A percentile compares a stretch with the other conserved stretches of the same genome.
phyloP scores from a whole-genome alignment of 2,329 filamentous ascomycete genomes.

The Leptosphaerulina australis region DNA sequence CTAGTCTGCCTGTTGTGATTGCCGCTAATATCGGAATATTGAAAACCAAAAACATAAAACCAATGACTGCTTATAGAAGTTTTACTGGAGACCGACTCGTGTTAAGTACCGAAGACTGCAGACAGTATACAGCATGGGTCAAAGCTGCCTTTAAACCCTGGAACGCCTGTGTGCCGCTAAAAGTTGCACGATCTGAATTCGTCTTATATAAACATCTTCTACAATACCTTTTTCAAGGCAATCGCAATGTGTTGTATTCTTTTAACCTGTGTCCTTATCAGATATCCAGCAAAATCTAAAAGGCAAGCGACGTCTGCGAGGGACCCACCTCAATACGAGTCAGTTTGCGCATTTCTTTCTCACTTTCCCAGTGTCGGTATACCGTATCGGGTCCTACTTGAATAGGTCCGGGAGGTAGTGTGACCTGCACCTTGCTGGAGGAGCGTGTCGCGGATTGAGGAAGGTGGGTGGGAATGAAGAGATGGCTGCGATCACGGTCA shows the following conservation, averaged over 20 bases:
- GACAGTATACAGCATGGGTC: not conserved
- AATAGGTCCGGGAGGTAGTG: no score
- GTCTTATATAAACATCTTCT: not conserved
- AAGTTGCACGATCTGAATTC: not conserved
- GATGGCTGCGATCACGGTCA: no score
- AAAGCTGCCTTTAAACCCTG: not conserved
- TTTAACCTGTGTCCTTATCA: not conserved
- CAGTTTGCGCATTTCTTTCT: not conserved
- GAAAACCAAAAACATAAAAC: not conserved
- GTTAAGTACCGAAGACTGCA: no score
- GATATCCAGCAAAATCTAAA: not conserved
- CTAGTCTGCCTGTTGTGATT: not conserved
- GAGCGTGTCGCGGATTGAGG: no score
- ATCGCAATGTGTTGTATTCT: not conserved
- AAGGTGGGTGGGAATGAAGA: no score
- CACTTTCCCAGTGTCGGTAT: no score
- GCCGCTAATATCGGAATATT: not conserved
- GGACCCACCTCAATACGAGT: not conserved
- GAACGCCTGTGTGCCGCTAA: not conserved
- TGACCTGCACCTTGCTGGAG: no score
- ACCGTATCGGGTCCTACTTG: no score
- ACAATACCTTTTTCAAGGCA: not conserved
- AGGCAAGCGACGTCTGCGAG: not conserved
- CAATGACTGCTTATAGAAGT: not conserved
- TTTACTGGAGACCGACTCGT: no score